Percentiles rank a stretch among this genome's conserved stretches.
Conservation (phyloP, 805 yeast species). For the Pichia insulana region DNA sequence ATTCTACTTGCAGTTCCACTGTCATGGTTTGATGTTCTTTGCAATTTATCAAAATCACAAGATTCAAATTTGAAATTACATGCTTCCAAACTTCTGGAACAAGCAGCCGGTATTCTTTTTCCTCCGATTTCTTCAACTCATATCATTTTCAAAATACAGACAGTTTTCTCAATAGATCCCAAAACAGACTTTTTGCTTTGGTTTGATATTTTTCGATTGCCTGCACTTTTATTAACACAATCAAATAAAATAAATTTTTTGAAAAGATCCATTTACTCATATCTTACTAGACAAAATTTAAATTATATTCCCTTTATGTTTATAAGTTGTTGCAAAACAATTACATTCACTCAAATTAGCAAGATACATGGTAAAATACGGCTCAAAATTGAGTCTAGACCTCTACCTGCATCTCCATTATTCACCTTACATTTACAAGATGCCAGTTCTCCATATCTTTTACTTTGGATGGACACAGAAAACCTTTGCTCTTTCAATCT, state of each 20-base stretch:
- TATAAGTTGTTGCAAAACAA: background rate
- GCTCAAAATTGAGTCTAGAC: background rate
- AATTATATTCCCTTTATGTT: constrained; percentile 3
- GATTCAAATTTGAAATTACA: too few species aligned
- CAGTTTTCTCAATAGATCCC: background rate
- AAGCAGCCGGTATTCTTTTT: background rate
- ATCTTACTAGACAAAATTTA: background rate
- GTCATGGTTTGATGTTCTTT: too few species aligned
- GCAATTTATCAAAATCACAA: too few species aligned
- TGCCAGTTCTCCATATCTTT: constrained; percentile 3
- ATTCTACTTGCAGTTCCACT: too few species aligned
- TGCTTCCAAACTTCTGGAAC: too few species aligned
- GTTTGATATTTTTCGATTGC: constrained; percentile 2
- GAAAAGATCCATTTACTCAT: background rate
- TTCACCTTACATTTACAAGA: constrained; percentile 14
- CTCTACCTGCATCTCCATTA: background rate
- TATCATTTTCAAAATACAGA: background rate
- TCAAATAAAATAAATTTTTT: background rate
- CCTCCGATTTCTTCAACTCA: background rate
- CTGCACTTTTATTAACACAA: background rate
- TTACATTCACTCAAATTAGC: constrained; percentile 1
- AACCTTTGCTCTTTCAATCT: constrained; percentile 14
- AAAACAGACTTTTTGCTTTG: background rate
- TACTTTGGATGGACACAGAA: constrained; percentile 15
- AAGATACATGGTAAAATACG: background rate